phyloP scores from a whole-genome alignment of 805 yeast genomes.

The Debaryomyces castellii region DNA sequence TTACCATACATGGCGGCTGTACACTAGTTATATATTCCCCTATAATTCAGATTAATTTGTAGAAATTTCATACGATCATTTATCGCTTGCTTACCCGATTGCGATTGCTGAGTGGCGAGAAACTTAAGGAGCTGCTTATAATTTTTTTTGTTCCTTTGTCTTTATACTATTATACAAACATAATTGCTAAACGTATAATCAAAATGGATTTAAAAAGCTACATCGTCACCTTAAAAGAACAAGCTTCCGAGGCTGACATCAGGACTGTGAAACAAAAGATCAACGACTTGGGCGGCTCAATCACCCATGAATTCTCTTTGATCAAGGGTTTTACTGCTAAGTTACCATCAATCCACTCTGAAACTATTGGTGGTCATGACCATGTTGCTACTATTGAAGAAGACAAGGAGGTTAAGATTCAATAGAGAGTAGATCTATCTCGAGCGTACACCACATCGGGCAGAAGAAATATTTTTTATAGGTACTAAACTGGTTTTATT shows the following conservation, averaged over 20 bases:
- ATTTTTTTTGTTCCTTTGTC: background rate
- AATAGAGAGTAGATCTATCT: slow-evolving; percentile 10
- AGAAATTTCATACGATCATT: background rate
- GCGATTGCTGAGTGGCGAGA: background rate
- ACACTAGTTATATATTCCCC: no score
- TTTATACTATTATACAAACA: background rate
- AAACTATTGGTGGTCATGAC: slow-evolving; percentile 46
- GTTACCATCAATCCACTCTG: slow-evolving; percentile 54
- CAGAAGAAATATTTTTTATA: background rate
- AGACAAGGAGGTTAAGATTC: slow-evolving; percentile 61
- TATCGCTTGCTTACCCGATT: background rate
- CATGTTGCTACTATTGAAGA: slow-evolving; percentile 63
- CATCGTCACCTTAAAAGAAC: slow-evolving; percentile 49
- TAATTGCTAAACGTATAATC: background rate
- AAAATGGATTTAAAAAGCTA: slow-evolving; percentile 31
- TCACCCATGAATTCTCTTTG: slow-evolving; percentile 59
- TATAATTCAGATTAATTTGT: background rate
- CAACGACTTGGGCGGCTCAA: slow-evolving; percentile 55
- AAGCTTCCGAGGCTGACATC: slow-evolving; percentile 39
- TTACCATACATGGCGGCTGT: slow-evolving; percentile 13
- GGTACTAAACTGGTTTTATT: background rate
- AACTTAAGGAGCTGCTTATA: background rate
- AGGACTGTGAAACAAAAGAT: slow-evolving; percentile 47
- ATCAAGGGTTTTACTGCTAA: slow-evolving; percentile 68
- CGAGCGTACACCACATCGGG: background rate